A percentile compares a stretch with the other conserved stretches of the same genome.
phyloP scores from a whole-genome alignment of 2,329 filamentous ascomycete genomes.

The Venturia aucupariae region DNA sequence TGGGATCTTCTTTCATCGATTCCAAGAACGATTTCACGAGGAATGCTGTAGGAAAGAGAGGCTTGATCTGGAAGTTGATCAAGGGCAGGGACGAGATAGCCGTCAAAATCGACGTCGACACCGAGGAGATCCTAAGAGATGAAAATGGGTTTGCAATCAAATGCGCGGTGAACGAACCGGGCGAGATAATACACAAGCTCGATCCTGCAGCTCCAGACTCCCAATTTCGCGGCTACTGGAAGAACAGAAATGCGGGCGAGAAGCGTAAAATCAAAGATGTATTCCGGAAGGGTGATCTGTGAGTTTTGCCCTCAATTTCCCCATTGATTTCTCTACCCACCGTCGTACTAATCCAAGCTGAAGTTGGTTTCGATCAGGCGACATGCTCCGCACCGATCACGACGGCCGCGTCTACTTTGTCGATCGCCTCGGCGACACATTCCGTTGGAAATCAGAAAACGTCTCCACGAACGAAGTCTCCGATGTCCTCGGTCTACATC shows the following conservation, averaged over 20 bases:
- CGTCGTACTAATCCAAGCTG: not conserved
- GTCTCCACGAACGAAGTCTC: slow-evolving; percentile 38
- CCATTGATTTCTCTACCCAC: not conserved
- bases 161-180: slow-evolving; percentile 26
- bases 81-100: slow-evolving; percentile 23
- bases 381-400: slow-evolving; percentile 28
- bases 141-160: slow-evolving; percentile 26
- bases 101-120: slow-evolving; percentile 31
- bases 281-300: slow-evolving; percentile 31
- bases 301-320: slow-evolving; percentile 16
- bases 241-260: slow-evolving; percentile 26
- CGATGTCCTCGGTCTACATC: slow-evolving; percentile 32
- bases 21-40: slow-evolving; percentile 28
- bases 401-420: slow-evolving; percentile 30
- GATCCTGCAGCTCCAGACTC: slow-evolving; percentile 21
- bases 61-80: slow-evolving; percentile 26
- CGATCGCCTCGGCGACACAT: slow-evolving; percentile 31
- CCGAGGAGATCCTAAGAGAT: slow-evolving; percentile 29
- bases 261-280: slow-evolving; percentile 26
- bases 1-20: slow-evolving; percentile 25
- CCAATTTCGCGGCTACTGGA: slow-evolving; percentile 24
- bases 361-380: slow-evolving; percentile 27
- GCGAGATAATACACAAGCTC: slow-evolving; percentile 27
- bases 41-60: slow-evolving; percentile 26
- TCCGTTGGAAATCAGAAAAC: slow-evolving; percentile 37